phyloP scores from a whole-genome alignment of 2,329 filamentous ascomycete genomes.

The Tolypocladium cylindrosporum region DNA sequence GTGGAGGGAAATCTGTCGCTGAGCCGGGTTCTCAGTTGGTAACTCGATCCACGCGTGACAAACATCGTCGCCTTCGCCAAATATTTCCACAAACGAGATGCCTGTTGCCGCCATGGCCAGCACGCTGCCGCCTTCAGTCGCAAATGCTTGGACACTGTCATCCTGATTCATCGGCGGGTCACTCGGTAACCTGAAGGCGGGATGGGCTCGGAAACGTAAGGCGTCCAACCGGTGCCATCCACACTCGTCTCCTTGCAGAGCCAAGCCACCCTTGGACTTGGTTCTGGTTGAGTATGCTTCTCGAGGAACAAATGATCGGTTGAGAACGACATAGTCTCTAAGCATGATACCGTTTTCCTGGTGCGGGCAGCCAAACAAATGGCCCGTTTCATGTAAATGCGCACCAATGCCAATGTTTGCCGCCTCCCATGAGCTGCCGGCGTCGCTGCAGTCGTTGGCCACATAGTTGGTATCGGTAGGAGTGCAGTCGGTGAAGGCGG shows the following conservation, averaged over 20 bases:
- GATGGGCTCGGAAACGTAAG: constrained; percentile 81
- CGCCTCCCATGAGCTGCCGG: constrained; percentile 90
- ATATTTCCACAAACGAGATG: constrained; percentile 78
- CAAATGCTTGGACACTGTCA: constrained; percentile 75
- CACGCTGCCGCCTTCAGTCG: constrained; percentile 66
- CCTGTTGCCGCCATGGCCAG: constrained; percentile 72
- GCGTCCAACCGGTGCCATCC: constrained; percentile 84
- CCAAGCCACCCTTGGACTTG: constrained; percentile 68
- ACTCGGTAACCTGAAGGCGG: constrained; percentile 75
- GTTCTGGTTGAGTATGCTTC: constrained; percentile 85
- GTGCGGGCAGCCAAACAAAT: constrained; percentile 81
- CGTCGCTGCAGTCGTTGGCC: constrained; percentile 78
- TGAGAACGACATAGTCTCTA: constrained; percentile 74
- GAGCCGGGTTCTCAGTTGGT: constrained; percentile 49
- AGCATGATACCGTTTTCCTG: constrained; percentile 90
- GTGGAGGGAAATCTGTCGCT: constrained; percentile 63
- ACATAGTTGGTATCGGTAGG: constrained; percentile 72
- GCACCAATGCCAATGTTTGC: constrained; percentile 89
- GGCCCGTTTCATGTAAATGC: constrained; percentile 84
- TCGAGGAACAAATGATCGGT: constrained; percentile 69
- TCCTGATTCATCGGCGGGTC: constrained; percentile 58
- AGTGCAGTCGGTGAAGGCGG: constrained; percentile 84
- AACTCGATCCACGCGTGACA: constrained; percentile 81
- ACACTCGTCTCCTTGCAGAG: constrained; percentile 73
- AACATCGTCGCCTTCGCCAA: constrained; percentile 65